These are phyloP conservation scores for Heritiera fomes DNA, from an alignment of 345 rosid species.

Conservation along the genomic window DNA sequence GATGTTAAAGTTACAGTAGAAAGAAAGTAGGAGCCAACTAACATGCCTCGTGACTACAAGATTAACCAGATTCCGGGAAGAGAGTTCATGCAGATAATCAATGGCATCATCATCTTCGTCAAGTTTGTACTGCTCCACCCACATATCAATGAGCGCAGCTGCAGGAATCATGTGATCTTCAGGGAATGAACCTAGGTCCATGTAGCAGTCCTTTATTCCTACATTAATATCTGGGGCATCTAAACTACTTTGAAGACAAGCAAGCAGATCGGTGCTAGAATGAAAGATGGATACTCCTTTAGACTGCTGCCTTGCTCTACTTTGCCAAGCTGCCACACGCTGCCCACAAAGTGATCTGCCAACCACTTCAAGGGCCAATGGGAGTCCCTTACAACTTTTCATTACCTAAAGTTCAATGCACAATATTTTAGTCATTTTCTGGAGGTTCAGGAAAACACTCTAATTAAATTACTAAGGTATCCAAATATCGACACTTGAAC, in stretches of 20 bases:
- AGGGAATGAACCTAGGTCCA: slow-evolving; percentile 60
- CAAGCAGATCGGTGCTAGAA: slow-evolving; percentile 29
- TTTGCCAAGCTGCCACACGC: slow-evolving; percentile 38
- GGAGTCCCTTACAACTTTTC: slow-evolving; percentile 57
- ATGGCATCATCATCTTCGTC: slow-evolving; percentile 33
- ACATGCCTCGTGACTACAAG: slow-evolving; percentile 44
- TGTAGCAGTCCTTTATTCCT: slow-evolving; percentile 45
- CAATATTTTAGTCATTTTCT: background rate
- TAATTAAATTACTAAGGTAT: background rate
- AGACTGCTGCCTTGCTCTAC: slow-evolving; percentile 28
- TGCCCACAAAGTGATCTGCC: slow-evolving; percentile 48
- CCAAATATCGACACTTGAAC: background rate
- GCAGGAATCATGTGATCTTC: slow-evolving; percentile 58
- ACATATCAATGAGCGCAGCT: slow-evolving; percentile 50
- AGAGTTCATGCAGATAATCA: slow-evolving; percentile 39
- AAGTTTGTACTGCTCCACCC: slow-evolving; percentile 44
- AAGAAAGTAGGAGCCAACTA: background rate
- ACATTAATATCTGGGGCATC: slow-evolving; percentile 27
- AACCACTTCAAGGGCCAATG: slow-evolving; percentile 52
- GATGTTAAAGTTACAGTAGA: background rate
- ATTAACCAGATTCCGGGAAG: slow-evolving; percentile 39
- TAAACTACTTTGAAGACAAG: slow-evolving; percentile 50
- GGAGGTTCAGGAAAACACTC: background rate
- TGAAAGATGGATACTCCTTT: slow-evolving; percentile 33
- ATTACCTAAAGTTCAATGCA: slow-evolving; percentile 41